Evolutionary conservation across 2,329 filamentous ascomycete genomes (phyloP), one percentile per base, ranked within the genome.

Genomic region (Colletotrichum abscissum): DNA sequence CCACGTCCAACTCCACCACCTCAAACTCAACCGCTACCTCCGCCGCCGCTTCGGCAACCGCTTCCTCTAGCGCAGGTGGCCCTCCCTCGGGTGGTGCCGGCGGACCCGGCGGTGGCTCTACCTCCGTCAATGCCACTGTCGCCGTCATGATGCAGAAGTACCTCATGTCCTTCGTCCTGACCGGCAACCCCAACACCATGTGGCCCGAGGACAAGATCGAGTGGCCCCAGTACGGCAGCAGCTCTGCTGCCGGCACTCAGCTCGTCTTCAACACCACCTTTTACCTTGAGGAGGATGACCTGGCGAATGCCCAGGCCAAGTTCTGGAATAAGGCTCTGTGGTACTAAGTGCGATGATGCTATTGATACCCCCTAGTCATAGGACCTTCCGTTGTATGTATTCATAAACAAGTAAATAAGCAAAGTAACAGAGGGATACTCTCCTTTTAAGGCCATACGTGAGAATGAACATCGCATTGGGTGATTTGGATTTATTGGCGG

Each of bases 121-220:
- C 11, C 58, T 68, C 66, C 4, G 66, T 68, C 46, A 56, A 68
- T 49, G 42, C 55, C 7, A 68, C 66, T 11, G 63, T 68, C 2
- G 66, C 66, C 16, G 58, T 69, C 49, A 69, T 69, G 57, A 69
- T 69, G 66, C 66, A 69, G 46, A 69, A 69, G 49, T 69, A 69
- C 19, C 58, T 69, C n/a, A 49, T 63, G 11, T 69, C 58, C 1
- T 69, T 57, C 11, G 66, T 63, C 1, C 33, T 69, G 4, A 63
- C 66, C 12, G 66, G 66, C 2, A 63, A 69, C 33, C 66, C 66
- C 19, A 69, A 56, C 58, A 63, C 66, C 12, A 54, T 38, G 46
- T 69, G 58, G 65, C 22, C 66, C 33, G 58, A 69, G 58, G 58
- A 69, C 30, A 69, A 57, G 49, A 58, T 69, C 2, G 66, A 63